These are phyloP conservation scores for Moesziomyces globuligerus DNA, from an alignment of 1,284 basidiomycete genomes.

Conservation along the genomic window DNA sequence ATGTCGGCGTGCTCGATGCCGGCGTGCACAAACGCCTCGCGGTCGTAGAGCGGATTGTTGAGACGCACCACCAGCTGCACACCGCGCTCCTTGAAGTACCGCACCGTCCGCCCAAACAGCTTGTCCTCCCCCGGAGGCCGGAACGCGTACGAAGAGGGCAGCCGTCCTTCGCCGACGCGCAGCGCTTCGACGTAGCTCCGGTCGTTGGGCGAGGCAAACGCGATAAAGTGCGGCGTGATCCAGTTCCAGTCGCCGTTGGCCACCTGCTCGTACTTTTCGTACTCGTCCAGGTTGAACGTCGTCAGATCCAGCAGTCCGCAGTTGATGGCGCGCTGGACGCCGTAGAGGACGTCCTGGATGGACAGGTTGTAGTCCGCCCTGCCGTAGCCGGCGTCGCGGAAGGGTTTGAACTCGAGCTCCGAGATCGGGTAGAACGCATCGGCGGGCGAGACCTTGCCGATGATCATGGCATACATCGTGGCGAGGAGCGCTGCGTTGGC, in stretches of 20 bases:
- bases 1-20: conserved; percentile 85
- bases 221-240: conserved; percentile 75
- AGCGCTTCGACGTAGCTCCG: conserved; percentile 60
- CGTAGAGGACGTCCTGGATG: conserved; percentile 89
- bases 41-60: conserved; percentile 94
- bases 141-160: conserved; percentile 9
- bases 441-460: conserved; percentile 89
- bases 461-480: conserved; percentile 89
- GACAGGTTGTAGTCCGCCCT: conserved; percentile 90
- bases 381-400: conserved; percentile 93
- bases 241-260: conserved; percentile 90
- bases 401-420: conserved; percentile 81
- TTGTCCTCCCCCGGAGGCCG: conserved; percentile 21
- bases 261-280: conserved; percentile 80
- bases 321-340: conserved; percentile 91
- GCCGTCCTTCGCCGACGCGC: conserved; percentile 64
- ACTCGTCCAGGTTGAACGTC: conserved; percentile 83
- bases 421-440: conserved; percentile 84
- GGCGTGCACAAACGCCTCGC: conserved; percentile 80
- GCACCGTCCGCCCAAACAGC: conserved; percentile 76
- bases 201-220: conserved; percentile 85
- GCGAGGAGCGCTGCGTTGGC: conserved; percentile 93
- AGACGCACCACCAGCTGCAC: conserved; percentile 93
- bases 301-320: conserved; percentile 89
- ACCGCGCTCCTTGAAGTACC: conserved; percentile 87